Base-by-base conservation (phyloP, 163 green algal genomes). In the Chloroidium sp. region DNA sequence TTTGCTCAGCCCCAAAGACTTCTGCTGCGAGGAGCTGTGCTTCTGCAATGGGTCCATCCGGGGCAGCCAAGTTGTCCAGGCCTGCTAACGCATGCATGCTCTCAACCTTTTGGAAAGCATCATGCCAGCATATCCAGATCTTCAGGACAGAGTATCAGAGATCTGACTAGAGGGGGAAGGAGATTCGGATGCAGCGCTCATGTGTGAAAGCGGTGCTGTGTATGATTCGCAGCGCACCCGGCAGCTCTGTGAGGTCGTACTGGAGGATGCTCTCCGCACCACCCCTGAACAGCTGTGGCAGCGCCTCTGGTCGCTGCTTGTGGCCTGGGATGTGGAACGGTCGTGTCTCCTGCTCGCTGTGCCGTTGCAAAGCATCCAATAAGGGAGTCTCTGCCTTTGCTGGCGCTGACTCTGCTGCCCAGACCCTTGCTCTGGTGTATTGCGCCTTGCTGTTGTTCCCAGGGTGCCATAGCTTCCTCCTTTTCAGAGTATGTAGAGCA, bases 31-130 rank as follows among this genome's bases (percentile, higher is more conserved):
- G 67, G 4, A 84, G 67, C 87, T 98, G 95, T 0, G 95, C 90
- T 67, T 90, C 84, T 13, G 12, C 4, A 69, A 97, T 97, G 61
- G 87, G 79, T 0, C 90, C 94, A 0, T 61, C 87, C 4, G 93
- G 92, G 0, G 81, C 86, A 61, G 90, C 86, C n/a, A 97, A 86
- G 82, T 90, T 90, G 84, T 97, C 93, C 67, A 97, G 77, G 8
- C 93, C 93, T 95, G 86, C 12, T 69, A 2, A 62, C 61, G 14
- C 62, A 76, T 69, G 67, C 10, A 62, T 68, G 1, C 36, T 64
- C 12, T 64, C 13, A n/a, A 76, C 8, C 58, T 14, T 4, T 62
- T 0, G 14, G 3, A n/a, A n/a, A 59, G 4, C 4, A 59, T 2
- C 2, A 60, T 36, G 36, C 36, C 6, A 6, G 64, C 6, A 10